These are phyloP conservation scores for Nepenthes alata DNA, from an alignment of 179 eudicot genomes.

Conservation along the genomic window DNA sequence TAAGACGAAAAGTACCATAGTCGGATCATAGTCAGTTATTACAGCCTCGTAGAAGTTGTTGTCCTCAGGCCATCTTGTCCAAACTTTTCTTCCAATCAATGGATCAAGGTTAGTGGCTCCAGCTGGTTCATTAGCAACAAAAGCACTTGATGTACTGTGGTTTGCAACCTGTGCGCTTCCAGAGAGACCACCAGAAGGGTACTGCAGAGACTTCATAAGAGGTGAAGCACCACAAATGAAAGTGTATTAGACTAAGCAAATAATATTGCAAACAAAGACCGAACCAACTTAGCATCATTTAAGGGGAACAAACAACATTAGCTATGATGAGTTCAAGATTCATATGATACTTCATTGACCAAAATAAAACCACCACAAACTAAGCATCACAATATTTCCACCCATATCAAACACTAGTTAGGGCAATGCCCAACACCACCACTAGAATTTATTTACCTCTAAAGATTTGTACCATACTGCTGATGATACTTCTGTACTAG, in stretches of 20 bases:
- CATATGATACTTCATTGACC: not conserved
- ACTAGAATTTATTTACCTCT: not conserved
- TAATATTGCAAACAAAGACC: not conserved
- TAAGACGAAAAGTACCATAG: slow-evolving; percentile 12
- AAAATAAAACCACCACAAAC: not conserved
- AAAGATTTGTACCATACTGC: no score
- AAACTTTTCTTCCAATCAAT: slow-evolving; percentile 46
- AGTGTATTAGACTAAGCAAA: not conserved
- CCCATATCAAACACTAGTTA: not conserved
- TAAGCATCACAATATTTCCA: not conserved
- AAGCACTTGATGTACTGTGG: slow-evolving; percentile 24
- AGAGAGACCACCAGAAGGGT: slow-evolving; percentile 30
- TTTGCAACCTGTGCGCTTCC: slow-evolving; percentile 35
- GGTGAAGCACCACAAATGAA: slow-evolving; percentile 4
- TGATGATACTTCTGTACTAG: no score
- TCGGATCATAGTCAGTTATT: slow-evolving; percentile 32
- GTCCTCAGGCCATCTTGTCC: slow-evolving; percentile 68
- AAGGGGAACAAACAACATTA: not conserved
- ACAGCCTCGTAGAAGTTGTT: slow-evolving; percentile 59
- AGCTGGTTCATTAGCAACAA: slow-evolving; percentile 24
- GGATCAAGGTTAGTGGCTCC: slow-evolving; percentile 32
- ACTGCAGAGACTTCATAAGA: slow-evolving; percentile 28
- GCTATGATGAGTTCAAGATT: no score
- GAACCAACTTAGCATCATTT: not conserved
- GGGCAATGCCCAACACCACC: not conserved